Evolutionary conservation across 306 rosid species (phyloP).

Genomic region (Chamaecrista fasciculata): DNA sequence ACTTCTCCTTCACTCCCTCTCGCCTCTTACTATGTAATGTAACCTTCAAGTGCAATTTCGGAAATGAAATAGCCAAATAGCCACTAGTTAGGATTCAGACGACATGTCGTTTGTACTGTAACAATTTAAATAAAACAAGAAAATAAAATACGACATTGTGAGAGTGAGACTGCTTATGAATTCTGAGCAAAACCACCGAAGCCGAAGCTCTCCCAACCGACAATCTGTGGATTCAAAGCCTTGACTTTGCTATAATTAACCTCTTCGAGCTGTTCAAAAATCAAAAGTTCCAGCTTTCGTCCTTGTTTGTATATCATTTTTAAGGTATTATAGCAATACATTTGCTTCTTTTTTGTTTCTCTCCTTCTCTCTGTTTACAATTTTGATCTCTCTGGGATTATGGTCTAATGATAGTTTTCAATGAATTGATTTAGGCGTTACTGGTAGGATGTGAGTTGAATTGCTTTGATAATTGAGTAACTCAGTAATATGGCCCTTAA

Average conservation of each 20-base stretch:
- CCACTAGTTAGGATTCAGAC: no score
- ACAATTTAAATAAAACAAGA: neutral
- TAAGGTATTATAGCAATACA: slow-evolving; percentile 19
- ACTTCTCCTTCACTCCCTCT: neutral
- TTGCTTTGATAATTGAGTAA: neutral
- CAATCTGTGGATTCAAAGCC: neutral
- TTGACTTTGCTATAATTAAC: neutral
- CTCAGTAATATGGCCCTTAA: neutral
- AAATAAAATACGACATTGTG: no score
- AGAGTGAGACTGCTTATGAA: neutral
- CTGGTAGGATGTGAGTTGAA: slow-evolving; percentile 6
- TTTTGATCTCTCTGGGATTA: neutral
- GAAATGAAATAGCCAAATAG: neutral
- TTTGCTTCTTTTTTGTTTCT: neutral
- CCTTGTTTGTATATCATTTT: neutral
- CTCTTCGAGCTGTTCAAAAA: neutral
- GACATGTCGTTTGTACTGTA: slow-evolving; percentile 46
- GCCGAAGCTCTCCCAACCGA: neutral
- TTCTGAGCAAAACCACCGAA: neutral
- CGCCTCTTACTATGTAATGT: no score
- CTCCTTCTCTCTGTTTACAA: neutral
- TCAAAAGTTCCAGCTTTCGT: neutral
- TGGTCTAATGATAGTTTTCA: neutral
- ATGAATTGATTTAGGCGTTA: slow-evolving; percentile 13
- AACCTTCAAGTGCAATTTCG: neutral